These are phyloP conservation scores for Fusarium chuoi DNA, from an alignment of 2,329 filamentous ascomycete genomes.

Conservation along the genomic window DNA sequence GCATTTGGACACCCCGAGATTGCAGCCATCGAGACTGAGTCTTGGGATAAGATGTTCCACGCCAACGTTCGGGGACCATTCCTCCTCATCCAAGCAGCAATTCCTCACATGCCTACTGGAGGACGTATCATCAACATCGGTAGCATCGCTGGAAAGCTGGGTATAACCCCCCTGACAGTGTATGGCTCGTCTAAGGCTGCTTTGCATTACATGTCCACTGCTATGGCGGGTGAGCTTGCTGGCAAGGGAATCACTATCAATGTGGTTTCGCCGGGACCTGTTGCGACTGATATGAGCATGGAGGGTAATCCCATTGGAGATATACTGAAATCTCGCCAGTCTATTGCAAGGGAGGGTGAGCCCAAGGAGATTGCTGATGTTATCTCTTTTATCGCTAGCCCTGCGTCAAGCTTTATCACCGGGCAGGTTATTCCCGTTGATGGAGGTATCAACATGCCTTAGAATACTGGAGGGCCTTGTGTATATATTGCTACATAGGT, in stretches of 20 bases:
- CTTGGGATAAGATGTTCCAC: slow-evolving; percentile 7
- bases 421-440: slow-evolving; percentile 15
- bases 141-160: slow-evolving; percentile 46
- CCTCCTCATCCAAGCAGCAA: slow-evolving; percentile 47
- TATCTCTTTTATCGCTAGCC: slow-evolving; percentile 2
- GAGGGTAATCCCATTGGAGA: slow-evolving; percentile 1
- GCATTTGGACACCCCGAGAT: slow-evolving; percentile 29
- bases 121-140: slow-evolving; percentile 51
- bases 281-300: slow-evolving; percentile 9
- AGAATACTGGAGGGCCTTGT: fast-evolving
- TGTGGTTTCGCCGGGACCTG: not conserved
- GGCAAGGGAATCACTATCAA: slow-evolving; percentile 12
- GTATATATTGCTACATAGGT: fast-evolving
- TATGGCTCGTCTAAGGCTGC: slow-evolving; percentile 52
- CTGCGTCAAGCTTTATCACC: slow-evolving; percentile 12
- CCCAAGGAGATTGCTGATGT: not conserved
- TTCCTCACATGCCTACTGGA: slow-evolving; percentile 44
- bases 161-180: slow-evolving; percentile 43
- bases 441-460: slow-evolving; percentile 11
- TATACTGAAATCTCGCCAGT: not conserved
- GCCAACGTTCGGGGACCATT: slow-evolving; percentile 40
- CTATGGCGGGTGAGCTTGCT: slow-evolving; percentile 8
- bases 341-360: slow-evolving; percentile 5
- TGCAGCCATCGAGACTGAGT: not conserved
- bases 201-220: not conserved